phyloP scores from a whole-genome alignment of 2,329 filamentous ascomycete species.

The Fusarium luffae region DNA sequence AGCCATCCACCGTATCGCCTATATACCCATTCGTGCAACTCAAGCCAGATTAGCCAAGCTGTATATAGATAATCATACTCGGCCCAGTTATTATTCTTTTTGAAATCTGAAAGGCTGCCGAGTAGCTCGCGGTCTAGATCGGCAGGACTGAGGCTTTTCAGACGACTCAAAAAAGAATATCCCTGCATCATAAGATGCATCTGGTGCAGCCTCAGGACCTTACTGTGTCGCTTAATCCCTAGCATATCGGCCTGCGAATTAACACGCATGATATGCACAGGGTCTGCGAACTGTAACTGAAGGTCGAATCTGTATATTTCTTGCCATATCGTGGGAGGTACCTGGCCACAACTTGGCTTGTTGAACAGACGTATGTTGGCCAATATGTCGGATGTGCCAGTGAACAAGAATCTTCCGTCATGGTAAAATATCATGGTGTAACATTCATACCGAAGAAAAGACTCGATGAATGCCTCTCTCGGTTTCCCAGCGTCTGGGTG shows the following conservation, averaged over 20 bases:
- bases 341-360: not conserved
- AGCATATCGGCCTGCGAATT: too few relatives aligned
- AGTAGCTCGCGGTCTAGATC: too few relatives aligned
- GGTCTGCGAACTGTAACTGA: not conserved
- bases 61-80: too few relatives aligned
- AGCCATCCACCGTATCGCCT: too few relatives aligned
- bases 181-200: not conserved
- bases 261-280: too few relatives aligned
- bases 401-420: not conserved
- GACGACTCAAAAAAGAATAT: not conserved
- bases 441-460: not conserved
- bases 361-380: not conserved
- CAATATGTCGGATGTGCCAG: not conserved
- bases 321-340: not conserved
- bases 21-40: too few relatives aligned
- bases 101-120: too few relatives aligned
- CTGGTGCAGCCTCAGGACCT: too few relatives aligned
- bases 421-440: not conserved
- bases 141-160: not conserved
- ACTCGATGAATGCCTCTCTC: not conserved
- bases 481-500: accelerated
- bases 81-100: too few relatives aligned
- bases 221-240: too few relatives aligned
- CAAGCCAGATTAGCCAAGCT: too few relatives aligned
- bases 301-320: not conserved